Percentiles rank a stretch among this genome's conserved stretches.
Conservation (phyloP, 208 protist genomes). For the Acanthamoeba lenticulata region DNA sequence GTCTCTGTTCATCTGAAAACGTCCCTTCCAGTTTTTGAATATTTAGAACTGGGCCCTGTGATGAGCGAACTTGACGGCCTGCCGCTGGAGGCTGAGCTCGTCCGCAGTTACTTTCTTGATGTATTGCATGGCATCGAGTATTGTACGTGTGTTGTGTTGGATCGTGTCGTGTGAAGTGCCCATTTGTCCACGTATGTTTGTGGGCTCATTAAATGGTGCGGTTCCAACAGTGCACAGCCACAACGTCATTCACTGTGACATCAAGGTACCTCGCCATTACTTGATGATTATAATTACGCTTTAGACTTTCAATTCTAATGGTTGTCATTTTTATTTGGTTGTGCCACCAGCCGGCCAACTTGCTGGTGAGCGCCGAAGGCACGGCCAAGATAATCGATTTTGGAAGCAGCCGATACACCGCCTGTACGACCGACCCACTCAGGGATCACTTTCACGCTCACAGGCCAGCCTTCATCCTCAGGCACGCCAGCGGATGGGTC, state of each 20-base stretch:
- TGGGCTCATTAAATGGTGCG: not conserved
- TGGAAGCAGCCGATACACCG: not conserved
- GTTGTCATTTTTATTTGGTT: not conserved
- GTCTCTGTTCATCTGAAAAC: not conserved
- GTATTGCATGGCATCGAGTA: slow-evolving; percentile 26
- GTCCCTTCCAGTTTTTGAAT: not conserved
- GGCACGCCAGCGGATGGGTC: not conserved
- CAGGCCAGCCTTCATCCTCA: not conserved
- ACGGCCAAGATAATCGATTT: slow-evolving; percentile 52
- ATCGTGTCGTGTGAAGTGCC: no score
- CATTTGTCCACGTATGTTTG: not conserved
- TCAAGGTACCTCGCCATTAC: slow-evolving; percentile 11
- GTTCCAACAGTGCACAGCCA: not conserved
- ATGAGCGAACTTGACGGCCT: not conserved
- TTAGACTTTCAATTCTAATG: not conserved
- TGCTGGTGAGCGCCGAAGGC: slow-evolving; percentile 3
- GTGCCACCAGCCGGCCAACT: not conserved
- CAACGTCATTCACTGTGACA: not conserved
- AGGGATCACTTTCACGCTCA: not conserved
- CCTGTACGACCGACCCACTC: not conserved
- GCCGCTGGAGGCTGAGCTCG: slow-evolving; percentile 16
- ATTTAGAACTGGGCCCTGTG: slow-evolving; percentile 38
- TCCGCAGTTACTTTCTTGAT: slow-evolving; percentile 42
- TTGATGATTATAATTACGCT: no score
- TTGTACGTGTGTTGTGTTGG: not conserved